Conservation (phyloP, 2,329 filamentous ascomycete genomes). For the Hortaea sp. region DNA sequence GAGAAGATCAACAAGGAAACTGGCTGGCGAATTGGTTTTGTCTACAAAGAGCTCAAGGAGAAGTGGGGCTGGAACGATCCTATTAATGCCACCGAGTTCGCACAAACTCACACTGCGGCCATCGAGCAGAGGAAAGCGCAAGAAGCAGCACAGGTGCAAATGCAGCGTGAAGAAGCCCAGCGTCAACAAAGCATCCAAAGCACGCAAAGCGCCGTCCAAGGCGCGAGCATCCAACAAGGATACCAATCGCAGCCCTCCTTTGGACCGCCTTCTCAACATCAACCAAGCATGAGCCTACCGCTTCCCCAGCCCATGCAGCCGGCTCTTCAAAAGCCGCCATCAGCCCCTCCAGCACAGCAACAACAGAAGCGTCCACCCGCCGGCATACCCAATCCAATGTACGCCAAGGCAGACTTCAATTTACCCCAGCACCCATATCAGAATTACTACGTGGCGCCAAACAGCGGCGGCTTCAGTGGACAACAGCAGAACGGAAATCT, state of each 20-base stretch:
- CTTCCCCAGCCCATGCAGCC: background rate
- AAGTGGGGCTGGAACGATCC: slow-evolving; percentile 65
- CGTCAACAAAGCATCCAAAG: slow-evolving; percentile 8
- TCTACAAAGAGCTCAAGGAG: slow-evolving; percentile 62
- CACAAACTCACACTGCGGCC: slow-evolving; percentile 25
- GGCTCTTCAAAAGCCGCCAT: slow-evolving; percentile 15
- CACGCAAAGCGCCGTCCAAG: slow-evolving; percentile 8
- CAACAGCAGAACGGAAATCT: background rate
- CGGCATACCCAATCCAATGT: slow-evolving; percentile 59
- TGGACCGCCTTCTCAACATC: background rate
- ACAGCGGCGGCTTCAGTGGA: background rate
- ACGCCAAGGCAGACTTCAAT: slow-evolving; percentile 63
- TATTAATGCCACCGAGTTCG: slow-evolving; percentile 26
- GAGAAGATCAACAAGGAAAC: slow-evolving; percentile 65
- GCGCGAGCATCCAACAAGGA: slow-evolving; percentile 7
- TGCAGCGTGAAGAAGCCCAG: slow-evolving; percentile 1
- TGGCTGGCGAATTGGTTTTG: slow-evolving; percentile 64
- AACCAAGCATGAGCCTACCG: background rate
- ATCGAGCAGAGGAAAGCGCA: slow-evolving; percentile 16
- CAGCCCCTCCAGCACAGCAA: slow-evolving; percentile 8
- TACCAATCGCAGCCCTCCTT: background rate
- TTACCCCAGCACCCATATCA: slow-evolving; percentile 73
- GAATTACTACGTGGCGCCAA: slow-evolving; percentile 65
- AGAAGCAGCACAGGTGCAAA: slow-evolving; percentile 7
- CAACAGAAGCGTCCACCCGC: slow-evolving; percentile 27